Conservation (phyloP, 1,139 yeast genomes). For the Candida tropicalis region DNA sequence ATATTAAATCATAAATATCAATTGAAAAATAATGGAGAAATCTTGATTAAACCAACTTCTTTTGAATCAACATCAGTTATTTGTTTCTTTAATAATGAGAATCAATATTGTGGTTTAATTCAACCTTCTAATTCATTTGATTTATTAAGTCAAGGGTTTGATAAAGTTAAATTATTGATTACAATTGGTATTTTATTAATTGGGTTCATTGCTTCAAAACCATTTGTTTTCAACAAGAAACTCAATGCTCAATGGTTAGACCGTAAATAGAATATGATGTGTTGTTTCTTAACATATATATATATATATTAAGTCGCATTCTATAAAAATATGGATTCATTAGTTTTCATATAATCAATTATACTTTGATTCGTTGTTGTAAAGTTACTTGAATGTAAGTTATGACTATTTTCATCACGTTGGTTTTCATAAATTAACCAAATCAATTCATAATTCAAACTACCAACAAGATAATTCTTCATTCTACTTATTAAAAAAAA, state of each 20-base stretch:
- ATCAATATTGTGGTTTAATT: constrained; percentile 73
- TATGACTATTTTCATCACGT: background rate
- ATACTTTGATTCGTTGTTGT: constrained; percentile 19
- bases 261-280: constrained; percentile 13
- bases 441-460: constrained; percentile 43
- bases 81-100: constrained; percentile 62
- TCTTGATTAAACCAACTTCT: constrained; percentile 64
- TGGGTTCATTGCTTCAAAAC: constrained; percentile 50
- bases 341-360: constrained; percentile 22
- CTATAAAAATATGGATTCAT: constrained; percentile 17
- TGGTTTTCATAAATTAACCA: constrained; percentile 41
- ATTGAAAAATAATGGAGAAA: constrained; percentile 22
- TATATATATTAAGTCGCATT: background rate
- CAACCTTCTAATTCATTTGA: constrained; percentile 89
- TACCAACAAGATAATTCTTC: constrained; percentile 42
- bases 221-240: constrained; percentile 58
- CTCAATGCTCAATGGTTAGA: constrained; percentile 41
- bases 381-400: background rate
- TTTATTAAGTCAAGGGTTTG: constrained; percentile 66
- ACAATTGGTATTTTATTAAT: constrained; percentile 60
- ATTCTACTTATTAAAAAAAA: constrained; percentile 38
- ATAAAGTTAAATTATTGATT: constrained; percentile 59
- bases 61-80: constrained; percentile 82
- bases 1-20: constrained; percentile 40
- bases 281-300: too few species aligned